These are phyloP conservation scores for Lunularia cruciata DNA, from an alignment of 225 moss, liverwort and hornwort genomes.

Conservation along the genomic window DNA sequence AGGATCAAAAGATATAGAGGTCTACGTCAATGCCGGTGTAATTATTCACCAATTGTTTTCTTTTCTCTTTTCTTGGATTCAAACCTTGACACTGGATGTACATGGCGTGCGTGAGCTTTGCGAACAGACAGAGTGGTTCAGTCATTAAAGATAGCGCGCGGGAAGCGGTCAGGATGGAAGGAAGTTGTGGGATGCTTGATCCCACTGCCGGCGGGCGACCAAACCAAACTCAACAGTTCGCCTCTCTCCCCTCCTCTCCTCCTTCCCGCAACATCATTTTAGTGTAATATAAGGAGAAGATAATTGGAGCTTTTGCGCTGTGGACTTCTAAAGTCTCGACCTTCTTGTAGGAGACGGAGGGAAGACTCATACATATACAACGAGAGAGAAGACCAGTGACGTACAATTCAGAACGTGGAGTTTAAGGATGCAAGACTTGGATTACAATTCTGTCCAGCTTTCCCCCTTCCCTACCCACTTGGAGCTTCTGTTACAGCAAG, in stretches of 20 bases:
- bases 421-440: background rate
- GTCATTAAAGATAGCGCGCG: background rate
- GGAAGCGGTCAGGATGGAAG: background rate
- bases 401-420: slow-evolving; percentile 6
- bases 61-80: background rate
- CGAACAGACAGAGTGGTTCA: too few species aligned
- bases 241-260: background rate
- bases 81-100: background rate
- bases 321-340: background rate
- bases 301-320: too few species aligned
- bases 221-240: too few species aligned
- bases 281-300: too few species aligned
- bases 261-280: background rate
- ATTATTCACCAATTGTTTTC: background rate
- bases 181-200: background rate
- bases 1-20: background rate
- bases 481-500: background rate
- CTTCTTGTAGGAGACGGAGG: too few species aligned
- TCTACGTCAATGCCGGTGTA: background rate
- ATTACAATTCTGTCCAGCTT: background rate
- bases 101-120: background rate
- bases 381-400: background rate
- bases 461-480: background rate
- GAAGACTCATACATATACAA: too few species aligned
- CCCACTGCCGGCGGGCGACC: background rate